Conservation (phyloP, 495 filamentous ascomycete species). For the Hypoxylon rickii region DNA sequence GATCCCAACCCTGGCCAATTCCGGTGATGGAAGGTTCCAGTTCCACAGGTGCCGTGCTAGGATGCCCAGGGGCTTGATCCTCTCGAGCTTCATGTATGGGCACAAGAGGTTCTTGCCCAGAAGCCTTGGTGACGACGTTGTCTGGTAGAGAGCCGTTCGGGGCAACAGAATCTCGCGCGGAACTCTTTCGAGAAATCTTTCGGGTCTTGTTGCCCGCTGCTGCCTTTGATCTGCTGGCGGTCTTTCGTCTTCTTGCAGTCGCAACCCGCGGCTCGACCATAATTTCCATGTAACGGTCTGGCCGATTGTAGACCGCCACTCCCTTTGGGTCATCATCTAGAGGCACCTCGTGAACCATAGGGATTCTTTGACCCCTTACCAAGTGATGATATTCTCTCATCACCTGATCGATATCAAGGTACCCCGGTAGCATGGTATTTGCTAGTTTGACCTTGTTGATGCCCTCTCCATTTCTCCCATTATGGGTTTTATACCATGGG, state of each 20-base stretch:
- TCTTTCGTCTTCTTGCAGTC: background rate
- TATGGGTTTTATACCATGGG: background rate
- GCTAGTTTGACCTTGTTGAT: background rate
- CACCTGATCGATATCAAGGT: background rate
- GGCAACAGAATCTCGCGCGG: no score
- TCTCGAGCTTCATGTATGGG: no score
- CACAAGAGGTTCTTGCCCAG: no score
- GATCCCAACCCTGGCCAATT: no score
- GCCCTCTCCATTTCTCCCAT: background rate
- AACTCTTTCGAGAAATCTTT: no score
- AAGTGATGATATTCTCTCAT: background rate
- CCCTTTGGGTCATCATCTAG: background rate
- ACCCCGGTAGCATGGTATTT: background rate
- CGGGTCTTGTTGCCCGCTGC: background rate
- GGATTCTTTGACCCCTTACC: background rate
- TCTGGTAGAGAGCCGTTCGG: no score
- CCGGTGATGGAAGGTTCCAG: no score
- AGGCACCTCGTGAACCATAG: background rate
- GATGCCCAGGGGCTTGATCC: no score
- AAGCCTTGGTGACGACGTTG: no score
- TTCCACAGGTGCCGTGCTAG: no score
- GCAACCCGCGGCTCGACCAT: background rate
- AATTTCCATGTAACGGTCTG: background rate
- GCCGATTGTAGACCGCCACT: background rate
- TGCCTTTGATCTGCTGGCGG: background rate